Conservation (phyloP, 2,329 filamentous ascomycete genomes). For the Ceratocystis ficicola region DNA sequence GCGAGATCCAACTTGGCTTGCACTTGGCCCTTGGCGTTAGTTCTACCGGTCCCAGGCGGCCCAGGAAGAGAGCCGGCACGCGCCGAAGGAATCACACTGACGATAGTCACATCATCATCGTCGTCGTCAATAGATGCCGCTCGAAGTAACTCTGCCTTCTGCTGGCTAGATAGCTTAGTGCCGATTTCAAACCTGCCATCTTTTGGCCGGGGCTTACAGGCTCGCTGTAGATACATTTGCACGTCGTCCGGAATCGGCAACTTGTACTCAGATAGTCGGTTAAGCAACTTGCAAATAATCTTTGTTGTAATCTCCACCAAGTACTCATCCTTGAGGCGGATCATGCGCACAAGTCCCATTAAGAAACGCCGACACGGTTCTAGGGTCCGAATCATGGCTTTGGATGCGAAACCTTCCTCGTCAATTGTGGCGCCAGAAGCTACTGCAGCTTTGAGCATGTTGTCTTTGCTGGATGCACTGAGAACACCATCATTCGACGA, state of each 20-base stretch:
- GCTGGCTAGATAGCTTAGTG: constrained; percentile 69
- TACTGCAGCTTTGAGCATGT: constrained; percentile 23
- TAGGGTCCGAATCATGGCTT: constrained; percentile 31
- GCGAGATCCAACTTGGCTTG: constrained; percentile 44
- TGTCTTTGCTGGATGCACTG: constrained; percentile 48
- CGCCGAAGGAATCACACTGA: constrained; percentile 23
- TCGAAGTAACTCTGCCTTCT: constrained; percentile 69
- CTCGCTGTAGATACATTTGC: constrained; percentile 51
- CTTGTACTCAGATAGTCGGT: constrained; percentile 62
- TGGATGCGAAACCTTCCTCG: constrained; percentile 28
- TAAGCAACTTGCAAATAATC: constrained; percentile 72
- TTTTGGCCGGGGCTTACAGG: constrained; percentile 45
- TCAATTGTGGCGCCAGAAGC: constrained; percentile 25
- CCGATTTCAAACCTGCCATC: constrained; percentile 46
- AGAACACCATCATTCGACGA: constrained; percentile 79
- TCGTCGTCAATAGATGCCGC: constrained; percentile 47
- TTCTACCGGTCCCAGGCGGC: constrained; percentile 19
- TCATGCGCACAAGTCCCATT: constrained; percentile 65
- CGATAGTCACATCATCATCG: constrained; percentile 12
- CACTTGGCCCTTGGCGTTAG: constrained; percentile 33
- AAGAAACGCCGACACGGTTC: constrained; percentile 26
- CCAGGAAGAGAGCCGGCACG: background rate
- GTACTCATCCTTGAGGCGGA: constrained; percentile 78
- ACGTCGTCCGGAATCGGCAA: constrained; percentile 55
- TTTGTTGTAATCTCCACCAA: constrained; percentile 71